Conservation (phyloP, 2,329 filamentous ascomycete species). For the Aspergillus novoparasiticus region DNA sequence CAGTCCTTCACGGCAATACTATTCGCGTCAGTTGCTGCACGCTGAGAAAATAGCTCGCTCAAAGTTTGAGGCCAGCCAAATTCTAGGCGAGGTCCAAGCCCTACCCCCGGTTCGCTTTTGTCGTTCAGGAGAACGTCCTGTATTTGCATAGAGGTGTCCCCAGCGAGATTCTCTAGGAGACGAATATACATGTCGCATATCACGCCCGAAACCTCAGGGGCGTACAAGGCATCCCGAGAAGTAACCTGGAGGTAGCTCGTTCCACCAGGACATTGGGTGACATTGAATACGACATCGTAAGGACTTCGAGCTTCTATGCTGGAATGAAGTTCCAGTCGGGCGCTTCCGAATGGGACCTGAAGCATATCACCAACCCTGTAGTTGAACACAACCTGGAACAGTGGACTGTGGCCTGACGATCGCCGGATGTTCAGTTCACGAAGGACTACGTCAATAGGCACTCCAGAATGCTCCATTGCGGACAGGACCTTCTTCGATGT, state of each 20-base stretch:
- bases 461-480: too few relatives aligned
- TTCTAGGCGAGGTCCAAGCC: too few relatives aligned
- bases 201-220: too few relatives aligned
- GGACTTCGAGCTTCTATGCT: neutral
- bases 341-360: neutral
- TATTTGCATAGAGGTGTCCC: too few relatives aligned
- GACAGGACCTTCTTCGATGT: too few relatives aligned
- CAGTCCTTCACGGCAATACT: neutral
- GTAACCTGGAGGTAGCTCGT: neutral
- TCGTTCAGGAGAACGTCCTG: too few relatives aligned
- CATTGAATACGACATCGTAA: neutral
- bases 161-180: too few relatives aligned
- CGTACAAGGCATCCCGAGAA: neutral
- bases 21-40: neutral
- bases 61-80: neutral
- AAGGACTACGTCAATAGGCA: too few relatives aligned
- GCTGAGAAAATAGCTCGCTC: neutral
- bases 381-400: neutral
- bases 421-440: too few relatives aligned
- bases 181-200: too few relatives aligned
- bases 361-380: neutral
- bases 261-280: neutral
- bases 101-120: too few relatives aligned
- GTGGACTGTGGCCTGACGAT: neutral
- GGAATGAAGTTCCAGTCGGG: neutral